Base-by-base conservation (phyloP, 495 filamentous ascomycete genomes). In the Xylaria scruposa region DNA sequence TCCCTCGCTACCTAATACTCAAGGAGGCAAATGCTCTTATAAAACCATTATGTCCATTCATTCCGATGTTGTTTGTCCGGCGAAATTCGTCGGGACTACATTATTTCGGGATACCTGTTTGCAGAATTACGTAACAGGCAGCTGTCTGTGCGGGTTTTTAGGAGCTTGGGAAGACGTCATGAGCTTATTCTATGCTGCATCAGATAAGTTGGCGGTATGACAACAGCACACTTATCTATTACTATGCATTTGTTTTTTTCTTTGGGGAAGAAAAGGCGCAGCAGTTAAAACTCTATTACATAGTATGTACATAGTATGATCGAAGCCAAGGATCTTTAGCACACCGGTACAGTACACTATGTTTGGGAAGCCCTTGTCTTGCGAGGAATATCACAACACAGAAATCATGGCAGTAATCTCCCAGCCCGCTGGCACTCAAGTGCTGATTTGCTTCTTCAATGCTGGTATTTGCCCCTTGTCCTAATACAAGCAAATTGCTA, bases 131-230 rank as follows among this genome's bases (percentile, higher is more conserved):
- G 53, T 56, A 31, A 2, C 17, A 56, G 29, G 26, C 26, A 54
- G 51, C 17, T 31, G 53, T 12, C 26, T 19, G 31, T 40, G 42
- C 4, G 24, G 24, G 6, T 29, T 49, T 64, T 26, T 15, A 17
- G 61, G 42, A 64, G 44, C 53, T 31, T 64, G 2, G n/a, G 29
- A 66, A 65, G 26, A 36, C 62, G 62, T 65, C 62, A 65, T 65
- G 49, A 46, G 63, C 9, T 36, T 33, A 21, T 65, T 65, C 24
- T 49, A 24, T 8, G 31, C 8, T 49, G 13, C 7, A n/a, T 38
- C 36, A 2, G 17, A 65, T 49, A 36, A 3, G 19, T 61, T 12
- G 49, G 49, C n/a, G 19, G 46, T 53, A 53, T 53, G 49, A 53
- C 21, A 61, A 61, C 33, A 10, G 21, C 58, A 61, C 9, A 61